A percentile compares a stretch with the other conserved stretches of the same genome.
phyloP scores from a whole-genome alignment of 73 alveolate species.

The Tetrahymena thermophila region DNA sequence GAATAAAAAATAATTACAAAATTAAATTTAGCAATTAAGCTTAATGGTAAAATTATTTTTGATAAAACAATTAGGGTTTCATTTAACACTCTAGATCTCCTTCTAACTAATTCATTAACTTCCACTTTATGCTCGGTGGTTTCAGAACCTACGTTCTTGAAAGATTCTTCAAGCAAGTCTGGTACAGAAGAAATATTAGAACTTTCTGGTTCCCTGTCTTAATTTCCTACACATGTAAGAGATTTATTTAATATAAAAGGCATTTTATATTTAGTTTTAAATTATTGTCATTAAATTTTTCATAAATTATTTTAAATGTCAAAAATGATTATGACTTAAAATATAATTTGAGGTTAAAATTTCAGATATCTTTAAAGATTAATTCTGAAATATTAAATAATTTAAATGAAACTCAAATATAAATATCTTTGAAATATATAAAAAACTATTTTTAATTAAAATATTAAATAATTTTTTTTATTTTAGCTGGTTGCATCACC shows the following conservation, averaged over 20 bases:
- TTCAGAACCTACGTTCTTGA: conserved; percentile 22
- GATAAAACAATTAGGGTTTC: conserved; percentile 18
- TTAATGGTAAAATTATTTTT: background rate
- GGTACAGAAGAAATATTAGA: conserved; percentile 45
- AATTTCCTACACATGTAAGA: conserved; percentile 16
- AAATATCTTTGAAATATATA: background rate
- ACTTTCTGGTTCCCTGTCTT: conserved; percentile 47
- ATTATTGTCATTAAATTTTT: too few species aligned
- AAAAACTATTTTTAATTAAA: background rate
- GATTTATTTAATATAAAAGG: background rate
- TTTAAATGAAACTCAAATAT: background rate
- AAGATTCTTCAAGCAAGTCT: conserved; percentile 29
- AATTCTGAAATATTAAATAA: background rate
- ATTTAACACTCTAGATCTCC: conserved; percentile 42
- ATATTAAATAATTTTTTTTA: background rate
- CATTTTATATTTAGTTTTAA: background rate
- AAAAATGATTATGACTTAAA: background rate
- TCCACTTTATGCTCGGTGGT: conserved; percentile 46
- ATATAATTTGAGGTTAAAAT: background rate
- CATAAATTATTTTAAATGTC: background rate
- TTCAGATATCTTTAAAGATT: background rate
- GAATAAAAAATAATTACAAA: too few species aligned
- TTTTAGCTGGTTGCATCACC: conserved; percentile 39
- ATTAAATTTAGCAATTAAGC: background rate
- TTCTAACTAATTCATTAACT: conserved; percentile 19